Evolutionary conservation across 495 filamentous ascomycete species (phyloP), one percentile per base, ranked within the genome.

Genomic region (Tuber borchii): DNA sequence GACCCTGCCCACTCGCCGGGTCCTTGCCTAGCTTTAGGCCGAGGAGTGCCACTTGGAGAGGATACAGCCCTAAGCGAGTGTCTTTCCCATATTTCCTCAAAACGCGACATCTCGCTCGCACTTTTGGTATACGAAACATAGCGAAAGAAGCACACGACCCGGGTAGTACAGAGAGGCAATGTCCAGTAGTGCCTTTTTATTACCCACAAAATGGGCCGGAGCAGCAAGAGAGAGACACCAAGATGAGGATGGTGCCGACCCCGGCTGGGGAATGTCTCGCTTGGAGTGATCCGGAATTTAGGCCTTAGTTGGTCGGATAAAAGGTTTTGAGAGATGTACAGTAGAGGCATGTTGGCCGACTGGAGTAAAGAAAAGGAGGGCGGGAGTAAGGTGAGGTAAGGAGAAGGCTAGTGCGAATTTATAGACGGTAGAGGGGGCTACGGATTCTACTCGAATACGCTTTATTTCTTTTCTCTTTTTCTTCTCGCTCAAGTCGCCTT

Each of bases 1-100:
- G 91, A 92, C 80, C 88, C 91, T 8, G 90, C 89, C 71, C 90
- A 93, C 78, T n/a, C n/a, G 90, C 91, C 6, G 91, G 90, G 80
- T 86, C 90, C 90, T 7, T 91, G 91, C 83, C 82, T 90, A 6
- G 87, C 86, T 10, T 79, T 77, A 0, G 78, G 86, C 1, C 88
- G 87, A 10, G 88, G 87, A 70, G 87, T 86, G 74, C 83, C 85
- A 17, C 76, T 88, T 0, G 88, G 89, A 83, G 88, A 89, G 70
- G 88, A 86, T 0, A 87, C 87, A 2, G 85, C 86, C 42, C 77
- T 89, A 14, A 86, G 87, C 19, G 82, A 84, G 74, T 76, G 87
- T 46, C 83, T 89, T 16, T 85, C 81, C 26, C 80, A 75, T 2
- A 86, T 88, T 68, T 80, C 82, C 14, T 81, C 83, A 8, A 84